Base-by-base conservation (phyloP, 1,139 yeast species). In the Kurtzmaniella quercitrusa region DNA sequence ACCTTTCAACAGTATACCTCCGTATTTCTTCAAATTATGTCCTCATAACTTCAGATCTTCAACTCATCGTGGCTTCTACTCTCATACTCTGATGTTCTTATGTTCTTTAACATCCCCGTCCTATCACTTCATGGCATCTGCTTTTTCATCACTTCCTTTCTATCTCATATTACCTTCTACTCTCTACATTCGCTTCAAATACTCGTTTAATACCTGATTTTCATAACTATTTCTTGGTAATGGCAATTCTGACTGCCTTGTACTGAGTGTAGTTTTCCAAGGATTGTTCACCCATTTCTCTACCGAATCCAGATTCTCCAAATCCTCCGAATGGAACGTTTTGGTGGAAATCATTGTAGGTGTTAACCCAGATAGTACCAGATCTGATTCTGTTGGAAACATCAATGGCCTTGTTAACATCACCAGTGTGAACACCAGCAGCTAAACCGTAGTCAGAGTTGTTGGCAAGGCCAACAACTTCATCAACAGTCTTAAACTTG, bases 281-380 rank as follows among this genome's bases (percentile, higher is more conserved):
- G 43, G 90, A 94, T 63, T 85, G 90, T 51, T 72, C 73, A 65
- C 96, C 96, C 83, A 88, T 81, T 75, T 88, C 96, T 72, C 95
- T 85, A 61, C 96, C 96, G 63, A 85, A 80, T 69, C 96, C 96
- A 48, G 94, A 85, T 68, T 83, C 81, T 62, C 84, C 83, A 79
- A 71, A 87, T 54, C 96, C 96, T 61, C 96, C 96, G 59, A 84
- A 84, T 64, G 91, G 90, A 62, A 86, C 84, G 67, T 79, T 75
- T 55, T 78, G 79, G 68, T 87, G 87, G 82, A 86, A 82, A 58
- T 83, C 88, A 66, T 88, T 88, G 74, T 85, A 87, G 51, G 94
- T 73, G 70, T 88, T 88, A 62, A 85, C 75, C 93, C 94, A 87
- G 53, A 87, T 77, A 47, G 91, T 83, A 66, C 95, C 95, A 46